Evolutionary conservation across 768 basidiomycete species (phyloP).

Genomic region (Erythrobasidium yunnanense): DNA sequence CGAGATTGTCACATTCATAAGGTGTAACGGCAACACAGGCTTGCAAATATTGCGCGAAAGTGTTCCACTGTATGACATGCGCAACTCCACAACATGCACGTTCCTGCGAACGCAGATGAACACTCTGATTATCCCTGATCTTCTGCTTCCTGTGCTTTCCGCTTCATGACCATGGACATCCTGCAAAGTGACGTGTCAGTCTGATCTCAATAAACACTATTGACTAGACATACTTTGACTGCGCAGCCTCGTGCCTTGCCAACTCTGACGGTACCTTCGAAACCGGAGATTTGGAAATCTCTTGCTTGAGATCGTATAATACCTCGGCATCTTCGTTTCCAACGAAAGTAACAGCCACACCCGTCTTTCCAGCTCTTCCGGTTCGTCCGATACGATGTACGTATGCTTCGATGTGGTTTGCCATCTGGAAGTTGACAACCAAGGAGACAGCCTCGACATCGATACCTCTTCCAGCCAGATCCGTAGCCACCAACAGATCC

Average conservation of each 20-base stretch:
- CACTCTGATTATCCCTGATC: neutral
- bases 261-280: constrained; percentile 79
- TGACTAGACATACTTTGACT: neutral
- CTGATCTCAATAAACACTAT: neutral
- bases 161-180: constrained; percentile 24
- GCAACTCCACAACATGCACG: too few species aligned
- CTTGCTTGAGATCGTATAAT: constrained; percentile 50
- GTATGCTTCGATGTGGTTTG: constrained; percentile 87
- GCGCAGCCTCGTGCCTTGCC: constrained; percentile 76
- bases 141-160: constrained; percentile 14
- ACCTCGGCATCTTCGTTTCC: constrained; percentile 85
- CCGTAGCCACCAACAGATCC: constrained; percentile 87
- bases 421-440: constrained; percentile 97
- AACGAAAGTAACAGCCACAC: constrained; percentile 87
- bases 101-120: too few species aligned
- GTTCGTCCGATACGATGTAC: constrained; percentile 99
- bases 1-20: too few species aligned
- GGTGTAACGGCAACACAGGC: too few species aligned
- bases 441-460: constrained; percentile 93
- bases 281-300: constrained; percentile 87
- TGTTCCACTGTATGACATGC: too few species aligned
- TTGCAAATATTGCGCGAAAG: too few species aligned
- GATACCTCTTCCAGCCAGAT: constrained; percentile 95
- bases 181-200: neutral
- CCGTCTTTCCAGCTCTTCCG: constrained; percentile 92